Base-by-base conservation (phyloP, 208 protist genomes). In the Naegleria gruberi region DNA sequence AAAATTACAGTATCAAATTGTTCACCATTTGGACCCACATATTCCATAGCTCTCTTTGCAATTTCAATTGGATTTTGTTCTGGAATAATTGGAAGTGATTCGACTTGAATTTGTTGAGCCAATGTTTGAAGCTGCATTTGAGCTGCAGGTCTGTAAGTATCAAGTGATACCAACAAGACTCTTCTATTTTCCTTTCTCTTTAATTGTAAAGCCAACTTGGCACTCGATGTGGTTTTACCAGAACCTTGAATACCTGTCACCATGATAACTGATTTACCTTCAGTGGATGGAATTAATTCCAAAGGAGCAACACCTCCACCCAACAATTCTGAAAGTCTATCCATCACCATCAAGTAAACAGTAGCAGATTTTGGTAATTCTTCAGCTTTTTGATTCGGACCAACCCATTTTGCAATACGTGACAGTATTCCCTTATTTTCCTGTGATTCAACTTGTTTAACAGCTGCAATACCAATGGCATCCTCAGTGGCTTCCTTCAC, bases 161-260 rank as follows among this genome's bases (percentile, higher is more conserved):
- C 41, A 4, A 87, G 40, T 4, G 82, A 87, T 5, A 51, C 43
- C 43, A 87, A 37, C 17, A 87, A 87, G 6, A 40, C 43, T 55
- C n/a, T 55, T 8, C 41, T 44, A 23, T 83, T 44, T 41, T 44
- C 15, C 19, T 41, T 83, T 44, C 34, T 8, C 45, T 86, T 86
- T 26, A 84, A 23, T 42, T 44, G 17, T 30, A 44, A 6, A 30
- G 81, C 81, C 10, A 84, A 45, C 81, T 84, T 84, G 41, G 82
- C 82, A 40, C 43, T 41, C 5, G 82, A 55, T 10, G 82, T 87
- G 1, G 82, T 87, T 55, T 87, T 87, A 55, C 82, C 82, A 41
- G 43, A 34, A 87, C 82, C 82, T 55, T 87, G 82, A 51, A 55
- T 87, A 55, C 82, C 82, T 0, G 82, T 40, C 15, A 87, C 44